A percentile compares a stretch with the other conserved stretches of the same genome.
Evolutionary conservation across 495 filamentous ascomycete genomes (phyloP).

Genomic region (Lineolata rhizophorae): DNA sequence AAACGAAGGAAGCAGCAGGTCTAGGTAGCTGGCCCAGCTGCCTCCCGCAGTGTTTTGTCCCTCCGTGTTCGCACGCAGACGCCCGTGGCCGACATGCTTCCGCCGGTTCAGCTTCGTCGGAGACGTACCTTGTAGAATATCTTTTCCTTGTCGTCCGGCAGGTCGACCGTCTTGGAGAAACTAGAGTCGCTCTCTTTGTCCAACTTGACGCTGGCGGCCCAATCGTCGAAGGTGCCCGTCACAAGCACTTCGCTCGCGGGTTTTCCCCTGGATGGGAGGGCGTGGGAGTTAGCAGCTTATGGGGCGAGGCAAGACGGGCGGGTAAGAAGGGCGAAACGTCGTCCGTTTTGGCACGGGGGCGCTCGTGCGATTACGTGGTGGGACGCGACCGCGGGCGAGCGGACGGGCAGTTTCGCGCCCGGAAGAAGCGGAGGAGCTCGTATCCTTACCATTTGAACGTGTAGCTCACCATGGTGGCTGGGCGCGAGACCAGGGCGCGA

Average conservation of each 20-base stretch:
- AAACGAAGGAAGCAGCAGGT: too few species aligned
- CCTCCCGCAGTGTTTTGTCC: too few species aligned
- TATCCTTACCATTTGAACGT: constrained; percentile 14
- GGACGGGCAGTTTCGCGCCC: too few species aligned
- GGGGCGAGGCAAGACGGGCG: too few species aligned
- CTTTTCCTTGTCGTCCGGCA: constrained; percentile 40
- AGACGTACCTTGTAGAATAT: constrained; percentile 27
- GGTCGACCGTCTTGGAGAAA: constrained; percentile 57
- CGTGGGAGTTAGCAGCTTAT: too few species aligned
- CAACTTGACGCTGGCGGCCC: constrained; percentile 64
- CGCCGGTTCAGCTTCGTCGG: not conserved
- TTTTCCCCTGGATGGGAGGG: constrained; percentile 38
- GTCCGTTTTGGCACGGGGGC: not conserved
- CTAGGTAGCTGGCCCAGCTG: too few species aligned
- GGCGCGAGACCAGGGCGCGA: too few species aligned
- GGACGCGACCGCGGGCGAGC: not conserved
- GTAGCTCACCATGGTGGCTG: constrained; percentile 15
- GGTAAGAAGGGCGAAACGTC: constrained; percentile 3
- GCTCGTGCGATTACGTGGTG: not conserved
- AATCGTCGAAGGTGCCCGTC: constrained; percentile 89
- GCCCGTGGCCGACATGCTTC: too few species aligned
- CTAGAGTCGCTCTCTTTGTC: constrained; percentile 38
- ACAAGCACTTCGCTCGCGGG: constrained; percentile 72
- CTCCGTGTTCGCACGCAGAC: too few species aligned
- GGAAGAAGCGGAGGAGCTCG: not conserved